phyloP scores from a whole-genome alignment of 352 stramenopile genomes.

The Globisporangium cystogenes region DNA sequence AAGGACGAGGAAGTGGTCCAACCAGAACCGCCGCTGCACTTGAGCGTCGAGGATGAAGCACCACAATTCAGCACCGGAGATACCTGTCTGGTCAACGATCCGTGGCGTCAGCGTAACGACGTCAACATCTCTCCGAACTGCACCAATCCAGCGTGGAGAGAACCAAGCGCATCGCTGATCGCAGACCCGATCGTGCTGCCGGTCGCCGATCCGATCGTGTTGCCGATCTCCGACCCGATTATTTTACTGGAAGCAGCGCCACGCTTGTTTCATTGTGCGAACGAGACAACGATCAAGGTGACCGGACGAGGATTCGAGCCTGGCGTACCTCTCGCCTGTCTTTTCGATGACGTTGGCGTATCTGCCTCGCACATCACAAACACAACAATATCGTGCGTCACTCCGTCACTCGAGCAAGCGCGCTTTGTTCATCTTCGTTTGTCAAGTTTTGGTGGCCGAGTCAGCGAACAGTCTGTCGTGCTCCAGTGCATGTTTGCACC shows the following conservation, averaged over 20 bases:
- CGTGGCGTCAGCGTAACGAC: too few species aligned
- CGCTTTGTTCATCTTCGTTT: conserved; percentile 20
- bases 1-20: conserved; percentile 13
- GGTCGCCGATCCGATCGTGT: neutral
- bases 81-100: neutral
- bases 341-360: conserved; percentile 27
- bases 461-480: conserved; percentile 10
- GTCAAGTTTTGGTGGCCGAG: conserved; percentile 25
- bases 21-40: neutral
- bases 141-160: neutral
- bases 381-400: conserved; percentile 20
- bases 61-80: neutral
- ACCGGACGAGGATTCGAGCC: conserved; percentile 31
- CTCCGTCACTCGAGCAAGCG: conserved; percentile 17
- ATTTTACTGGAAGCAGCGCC: conserved; percentile 19
- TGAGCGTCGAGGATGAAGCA: neutral
- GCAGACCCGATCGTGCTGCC: conserved; percentile 12
- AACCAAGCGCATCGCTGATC: conserved; percentile 9
- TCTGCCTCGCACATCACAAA: conserved; percentile 23
- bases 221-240: conserved; percentile 19
- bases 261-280: conserved; percentile 15
- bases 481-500: conserved; percentile 17
- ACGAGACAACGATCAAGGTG: conserved; percentile 16
- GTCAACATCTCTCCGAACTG: neutral
- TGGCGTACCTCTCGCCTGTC: conserved; percentile 22